Base-by-base conservation (phyloP, 768 basidiomycete species). In the Tulasnella sp. region DNA sequence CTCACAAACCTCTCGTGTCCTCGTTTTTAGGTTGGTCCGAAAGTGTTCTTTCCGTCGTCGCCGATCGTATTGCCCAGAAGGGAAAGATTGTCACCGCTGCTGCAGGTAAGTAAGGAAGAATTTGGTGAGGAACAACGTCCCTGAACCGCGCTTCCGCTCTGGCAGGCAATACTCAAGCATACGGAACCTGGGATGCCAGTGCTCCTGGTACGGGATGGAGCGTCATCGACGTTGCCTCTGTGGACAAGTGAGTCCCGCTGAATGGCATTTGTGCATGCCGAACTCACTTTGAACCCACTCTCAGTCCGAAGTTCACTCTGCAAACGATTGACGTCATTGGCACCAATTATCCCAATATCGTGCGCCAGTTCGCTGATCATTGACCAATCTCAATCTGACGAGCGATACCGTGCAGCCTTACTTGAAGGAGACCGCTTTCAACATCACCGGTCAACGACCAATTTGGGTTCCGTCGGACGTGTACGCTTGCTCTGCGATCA, bases 11-110 rank as follows among this genome's bases (percentile, higher is more conserved):
- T n/a, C n/a, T n/a, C n/a, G n/a, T 4, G 42, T 16, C 36, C 14
- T 6, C 47, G 6, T 32, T 17, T 12, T 17, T n/a, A 62, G 89
- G 88, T 3, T 91, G 89, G 89, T 87, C 88, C 1, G 85, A 86
- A 76, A 81, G 83, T 29, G 79, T 84, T 9, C 79, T 80, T 62
- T 76, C 86, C 11, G 87, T 89, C 1, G 82, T 90, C 3, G 85
- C 88, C 0, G 86, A 85, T 75, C 80, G 88, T 62, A 84, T 91
- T 44, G 84, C 86, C 1, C 81, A 79, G 3, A 79, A 80, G 32
- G 89, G 90, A 6, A 86, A 83, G 75, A 82, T 89, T 63, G 85
- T 90, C 44, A 87, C 86, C 12, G 42, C 67, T 66, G 34, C 73
- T 26, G 72, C 72, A 16, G 72, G 72, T 72, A 22, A 9, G 72